Conservation (phyloP, 2,329 filamentous ascomycete genomes). For the Clarireedia homoeocarpa region DNA sequence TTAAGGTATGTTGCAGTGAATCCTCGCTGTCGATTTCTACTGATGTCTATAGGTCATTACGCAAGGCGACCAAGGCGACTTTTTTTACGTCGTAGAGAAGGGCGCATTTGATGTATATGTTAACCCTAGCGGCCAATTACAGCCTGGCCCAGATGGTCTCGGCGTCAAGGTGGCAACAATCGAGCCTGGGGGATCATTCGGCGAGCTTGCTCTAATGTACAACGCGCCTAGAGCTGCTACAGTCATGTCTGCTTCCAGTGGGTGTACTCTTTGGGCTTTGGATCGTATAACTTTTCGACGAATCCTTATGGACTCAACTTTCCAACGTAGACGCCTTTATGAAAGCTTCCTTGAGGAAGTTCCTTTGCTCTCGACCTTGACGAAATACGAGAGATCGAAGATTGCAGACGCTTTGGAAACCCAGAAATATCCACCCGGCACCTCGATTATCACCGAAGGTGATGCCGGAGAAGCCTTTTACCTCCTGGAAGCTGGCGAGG, state of each 20-base stretch:
- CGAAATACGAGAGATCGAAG: constrained; percentile 90
- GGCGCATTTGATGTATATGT: constrained; percentile 89
- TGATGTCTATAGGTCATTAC: constrained; percentile 64
- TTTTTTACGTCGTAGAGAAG: constrained; percentile 94
- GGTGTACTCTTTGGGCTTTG: constrained; percentile 83
- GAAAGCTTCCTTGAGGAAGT: constrained; percentile 95
- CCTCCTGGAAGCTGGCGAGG: constrained; percentile 79
- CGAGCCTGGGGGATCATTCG: constrained; percentile 85
- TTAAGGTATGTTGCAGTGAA: constrained; percentile 43
- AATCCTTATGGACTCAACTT: constrained; percentile 96
- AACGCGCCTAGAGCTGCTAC: constrained; percentile 94
- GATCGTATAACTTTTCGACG: constrained; percentile 95
- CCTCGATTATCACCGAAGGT: constrained; percentile 84
- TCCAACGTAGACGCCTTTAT: constrained; percentile 92
- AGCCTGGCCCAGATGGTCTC: constrained; percentile 74
- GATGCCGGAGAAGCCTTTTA: constrained; percentile 90
- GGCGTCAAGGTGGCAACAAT: constrained; percentile 76
- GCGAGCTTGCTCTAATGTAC: constrained; percentile 96
- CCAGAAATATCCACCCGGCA: constrained; percentile 70
- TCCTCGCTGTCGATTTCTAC: background rate
- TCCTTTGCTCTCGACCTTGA: constrained; percentile 72
- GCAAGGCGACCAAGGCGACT: constrained; percentile 93
- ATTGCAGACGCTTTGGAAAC: constrained; percentile 95
- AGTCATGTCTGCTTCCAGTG: constrained; percentile 71
- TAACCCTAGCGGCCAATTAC: constrained; percentile 66